Evolutionary conservation across 2,329 filamentous ascomycete species (phyloP), one percentile per base, ranked within the genome.

Genomic region (Aspergillus hortae): DNA sequence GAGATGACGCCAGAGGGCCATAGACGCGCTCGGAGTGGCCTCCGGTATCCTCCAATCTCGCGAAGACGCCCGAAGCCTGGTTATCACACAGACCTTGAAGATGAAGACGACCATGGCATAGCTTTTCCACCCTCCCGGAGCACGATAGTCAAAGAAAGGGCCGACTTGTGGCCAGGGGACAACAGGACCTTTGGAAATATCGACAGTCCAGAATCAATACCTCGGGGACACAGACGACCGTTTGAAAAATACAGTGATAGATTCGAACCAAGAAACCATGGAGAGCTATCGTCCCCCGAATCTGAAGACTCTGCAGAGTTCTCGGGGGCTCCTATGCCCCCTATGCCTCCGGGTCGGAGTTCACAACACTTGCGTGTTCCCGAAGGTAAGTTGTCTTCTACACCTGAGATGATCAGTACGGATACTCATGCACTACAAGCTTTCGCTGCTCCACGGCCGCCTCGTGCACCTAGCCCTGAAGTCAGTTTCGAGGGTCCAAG

Each of bases 291-390:
- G 7, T 56, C 51, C 21, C 47, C 75, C 14, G 68, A 78, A 17
- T 77, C 79, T 4, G 80, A 81, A 17, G 82, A 83, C 45, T 69
- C 73, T 44, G 72, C 75, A 7, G 78, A 80, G 42, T 84, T 88
- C 42, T 86, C 94, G 62, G 81, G 84, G 40, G 85, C 86, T 12
- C 53, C 21, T n/a, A 45, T 35, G 17, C 90, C 90, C 32, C 88
- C 87, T 1, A 90, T 95, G 61, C 89, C 92, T 71, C 85, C 92
- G 64, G 89, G 96, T 67, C 85, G 95, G 53, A 92, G 95, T 59
- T 95, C 90, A 0, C 89, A 94, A 72, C 92, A 94, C 67, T 82
- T 40, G 52, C 88, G 92, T 65, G 87, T 95, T 61, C 89, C 95
- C 65, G 90, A 95, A 72, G 91, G 89, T 90, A 59, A 49, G 60